Evolutionary conservation across 1,284 basidiomycete genomes (phyloP).

Genomic region (Retiboletus fuscus): DNA sequence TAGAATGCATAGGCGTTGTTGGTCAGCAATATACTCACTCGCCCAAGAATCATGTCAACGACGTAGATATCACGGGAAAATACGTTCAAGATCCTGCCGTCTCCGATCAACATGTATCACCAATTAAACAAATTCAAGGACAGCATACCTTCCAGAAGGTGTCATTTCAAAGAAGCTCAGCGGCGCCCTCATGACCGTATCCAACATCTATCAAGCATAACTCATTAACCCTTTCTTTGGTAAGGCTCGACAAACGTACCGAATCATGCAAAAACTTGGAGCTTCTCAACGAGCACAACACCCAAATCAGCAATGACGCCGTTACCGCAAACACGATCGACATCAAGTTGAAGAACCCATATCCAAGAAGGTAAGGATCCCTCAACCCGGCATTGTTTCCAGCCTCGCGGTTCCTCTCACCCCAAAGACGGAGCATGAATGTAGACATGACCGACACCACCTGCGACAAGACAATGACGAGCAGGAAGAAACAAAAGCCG

Average conservation of each 20-base stretch:
- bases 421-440: constrained; percentile 83
- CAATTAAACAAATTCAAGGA: neutral
- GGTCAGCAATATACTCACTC: constrained; percentile 53
- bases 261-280: constrained; percentile 82
- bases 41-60: constrained; percentile 84
- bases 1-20: neutral
- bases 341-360: constrained; percentile 70
- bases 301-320: constrained; percentile 77
- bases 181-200: constrained; percentile 84
- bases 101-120: constrained; percentile 6
- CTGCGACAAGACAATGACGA: constrained; percentile 68
- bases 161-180: constrained; percentile 90
- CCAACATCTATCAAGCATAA: constrained; percentile 67
- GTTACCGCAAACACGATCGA: constrained; percentile 65
- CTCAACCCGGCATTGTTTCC: constrained; percentile 69
- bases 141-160: constrained; percentile 75
- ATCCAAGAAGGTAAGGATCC: constrained; percentile 67
- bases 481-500: constrained; percentile 77
- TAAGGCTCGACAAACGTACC: constrained; percentile 53
- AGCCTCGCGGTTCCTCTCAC: constrained; percentile 75
- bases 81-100: constrained; percentile 79
- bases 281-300: constrained; percentile 82
- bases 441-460: constrained; percentile 69
- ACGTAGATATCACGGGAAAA: constrained; percentile 96
- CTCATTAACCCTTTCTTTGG: constrained; percentile 11